These are phyloP conservation scores for Mycena maculata DNA, from an alignment of 768 basidiomycete genomes.

Conservation along the genomic window DNA sequence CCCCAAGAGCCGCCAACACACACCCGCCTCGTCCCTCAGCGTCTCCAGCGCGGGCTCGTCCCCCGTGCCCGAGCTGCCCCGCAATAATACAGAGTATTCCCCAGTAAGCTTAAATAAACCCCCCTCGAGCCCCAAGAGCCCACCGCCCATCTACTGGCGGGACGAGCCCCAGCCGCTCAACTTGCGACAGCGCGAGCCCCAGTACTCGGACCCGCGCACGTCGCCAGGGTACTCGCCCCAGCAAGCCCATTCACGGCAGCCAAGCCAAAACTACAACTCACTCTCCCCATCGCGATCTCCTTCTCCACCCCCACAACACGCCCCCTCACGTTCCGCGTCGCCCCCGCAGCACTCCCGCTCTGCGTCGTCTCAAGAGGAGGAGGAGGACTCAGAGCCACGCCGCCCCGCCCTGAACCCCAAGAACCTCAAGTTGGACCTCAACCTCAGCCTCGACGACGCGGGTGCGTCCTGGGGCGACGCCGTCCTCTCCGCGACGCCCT, in stretches of 20 bases:
- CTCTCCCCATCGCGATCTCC: constrained; percentile 9
- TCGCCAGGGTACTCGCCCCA: neutral
- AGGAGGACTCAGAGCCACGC: too few relatives aligned
- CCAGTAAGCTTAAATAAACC: neutral
- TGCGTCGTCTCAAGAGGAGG: constrained; percentile 6
- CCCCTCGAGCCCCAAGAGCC: constrained; percentile 19
- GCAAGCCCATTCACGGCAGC: neutral
- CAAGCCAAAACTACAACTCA: neutral
- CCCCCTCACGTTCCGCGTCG: neutral
- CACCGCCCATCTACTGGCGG: constrained; percentile 23
- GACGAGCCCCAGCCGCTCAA: constrained; percentile 16
- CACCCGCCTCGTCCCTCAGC: constrained; percentile 31
- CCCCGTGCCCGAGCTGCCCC: constrained; percentile 6
- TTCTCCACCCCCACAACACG: neutral
- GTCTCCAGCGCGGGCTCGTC: constrained; percentile 26
- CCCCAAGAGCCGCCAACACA: constrained; percentile 28
- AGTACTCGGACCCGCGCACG: neutral
- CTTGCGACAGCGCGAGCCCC: neutral
- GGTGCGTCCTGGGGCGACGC: constrained; percentile 30
- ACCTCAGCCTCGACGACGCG: constrained; percentile 22
- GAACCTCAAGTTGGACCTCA: constrained; percentile 33
- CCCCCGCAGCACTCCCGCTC: too few relatives aligned
- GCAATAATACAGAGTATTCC: neutral
- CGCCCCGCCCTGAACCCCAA: constrained; percentile 19
- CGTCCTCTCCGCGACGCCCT: constrained; percentile 32